phyloP scores from a whole-genome alignment of 2,329 filamentous ascomycete genomes.

The Fusarium verrucosum region DNA sequence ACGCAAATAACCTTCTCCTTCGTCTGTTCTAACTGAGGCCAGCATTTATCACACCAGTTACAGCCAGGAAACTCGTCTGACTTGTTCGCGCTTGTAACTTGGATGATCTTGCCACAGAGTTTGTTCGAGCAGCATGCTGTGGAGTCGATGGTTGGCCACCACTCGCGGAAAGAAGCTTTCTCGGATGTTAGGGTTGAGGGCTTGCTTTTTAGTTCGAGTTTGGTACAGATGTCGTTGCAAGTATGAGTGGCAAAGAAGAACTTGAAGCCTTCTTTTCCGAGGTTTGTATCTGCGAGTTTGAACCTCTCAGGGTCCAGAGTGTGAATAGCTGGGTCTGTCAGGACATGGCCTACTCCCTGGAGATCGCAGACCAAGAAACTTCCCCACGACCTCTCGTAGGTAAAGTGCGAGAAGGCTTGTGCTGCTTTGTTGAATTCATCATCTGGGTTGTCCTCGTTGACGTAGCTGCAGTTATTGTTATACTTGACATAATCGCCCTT shows the following conservation, averaged over 20 bases:
- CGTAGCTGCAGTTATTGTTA: slow-evolving; percentile 49
- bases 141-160: slow-evolving; percentile 46
- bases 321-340: slow-evolving; percentile 53
- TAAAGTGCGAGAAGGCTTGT: slow-evolving; percentile 55
- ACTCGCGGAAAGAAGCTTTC: slow-evolving; percentile 43
- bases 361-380: slow-evolving; percentile 49
- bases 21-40: slow-evolving; percentile 44
- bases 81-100: slow-evolving; percentile 29
- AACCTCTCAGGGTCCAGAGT: slow-evolving; percentile 48
- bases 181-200: slow-evolving; percentile 31
- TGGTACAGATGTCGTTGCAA: slow-evolving; percentile 48
- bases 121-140: slow-evolving; percentile 53
- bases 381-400: slow-evolving; percentile 53
- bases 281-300: slow-evolving; percentile 47
- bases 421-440: slow-evolving; percentile 45
- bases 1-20: slow-evolving; percentile 39
- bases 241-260: slow-evolving; percentile 51
- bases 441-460: slow-evolving; percentile 41
- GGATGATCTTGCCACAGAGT: slow-evolving; percentile 50
- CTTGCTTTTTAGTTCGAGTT: slow-evolving; percentile 45
- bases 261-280: slow-evolving; percentile 49
- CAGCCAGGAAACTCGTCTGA: slow-evolving; percentile 40
- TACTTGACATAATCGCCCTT: slow-evolving; percentile 52
- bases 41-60: slow-evolving; percentile 49
- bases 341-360: slow-evolving; percentile 49